A percentile compares a stretch with the other conserved stretches of the same genome.
phyloP scores from a whole-genome alignment of 2,329 filamentous ascomycete species.

The Cercospora beticola region DNA sequence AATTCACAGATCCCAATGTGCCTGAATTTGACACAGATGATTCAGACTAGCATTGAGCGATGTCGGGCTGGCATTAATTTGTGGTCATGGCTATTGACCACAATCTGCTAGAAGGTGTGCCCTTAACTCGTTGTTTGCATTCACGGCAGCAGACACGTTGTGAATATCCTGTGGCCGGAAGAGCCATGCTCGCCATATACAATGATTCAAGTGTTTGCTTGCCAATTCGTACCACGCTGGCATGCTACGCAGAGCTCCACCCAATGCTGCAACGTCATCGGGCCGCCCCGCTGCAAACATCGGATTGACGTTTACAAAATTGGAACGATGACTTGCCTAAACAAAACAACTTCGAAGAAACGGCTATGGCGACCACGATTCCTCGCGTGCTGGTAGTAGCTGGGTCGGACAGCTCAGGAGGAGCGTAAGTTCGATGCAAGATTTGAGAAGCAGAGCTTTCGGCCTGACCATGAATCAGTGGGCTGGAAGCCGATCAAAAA shows the following conservation, averaged over 20 bases:
- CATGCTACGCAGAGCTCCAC: background rate
- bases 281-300: slow-evolving; percentile 14
- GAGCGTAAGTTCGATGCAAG: slow-evolving; percentile 63
- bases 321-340: background rate
- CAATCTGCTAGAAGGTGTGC: background rate
- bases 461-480: slow-evolving; percentile 53
- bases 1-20: slow-evolving; percentile 44
- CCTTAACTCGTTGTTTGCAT: background rate
- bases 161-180: background rate
- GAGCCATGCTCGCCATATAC: background rate
- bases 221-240: background rate
- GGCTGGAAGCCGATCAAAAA: slow-evolving; percentile 93
- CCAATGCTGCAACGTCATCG: slow-evolving; percentile 11
- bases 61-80: background rate
- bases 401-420: slow-evolving; percentile 86
- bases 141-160: background rate
- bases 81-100: background rate
- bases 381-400: slow-evolving; percentile 75
- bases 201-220: background rate
- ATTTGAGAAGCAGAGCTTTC: background rate
- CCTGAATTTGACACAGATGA: slow-evolving; percentile 47
- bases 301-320: slow-evolving; percentile 8
- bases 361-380: slow-evolving; percentile 21
- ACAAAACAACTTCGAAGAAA: slow-evolving; percentile 5
- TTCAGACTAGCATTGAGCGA: slow-evolving; percentile 41